Base-by-base conservation (phyloP, 2,329 filamentous ascomycete genomes). In the Pestalotiopsis sp. region DNA sequence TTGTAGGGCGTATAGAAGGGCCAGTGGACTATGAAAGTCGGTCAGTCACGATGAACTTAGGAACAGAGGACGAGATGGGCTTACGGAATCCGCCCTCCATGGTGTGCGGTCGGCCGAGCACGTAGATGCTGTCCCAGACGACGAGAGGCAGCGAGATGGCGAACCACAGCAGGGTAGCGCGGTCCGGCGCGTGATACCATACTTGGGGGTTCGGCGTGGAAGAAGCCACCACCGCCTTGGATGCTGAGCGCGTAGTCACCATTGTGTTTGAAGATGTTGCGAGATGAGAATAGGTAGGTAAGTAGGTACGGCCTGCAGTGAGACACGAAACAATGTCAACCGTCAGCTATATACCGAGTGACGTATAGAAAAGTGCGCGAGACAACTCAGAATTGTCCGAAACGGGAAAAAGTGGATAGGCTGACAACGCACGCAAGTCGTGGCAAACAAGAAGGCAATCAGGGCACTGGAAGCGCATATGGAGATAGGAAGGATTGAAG, bases 111-210 rank as follows among this genome's bases (percentile, higher is more conserved):
- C 94, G 92, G 66, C 92, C 82, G 60, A 97, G 83, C 52, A 97
- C 89, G 81, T 97, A 97, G 68, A 84, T 82, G 38, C 87, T 88
- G 81, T 97, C 94, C 94, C 94, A 97, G 64, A 88, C 75, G 62
- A 97, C 93, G 69, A 97, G 85, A 1, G 92, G 93, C 17, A 96
- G 81, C 22, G 92, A 94, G 69, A 95, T 71, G 68, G 85, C 79
- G 30, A 97, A 84, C 94, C 94, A 97, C 70, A 89, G 72, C 57
- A 93, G 85, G 24, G 83, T 86, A 1, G 77, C 66, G 1, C 73
- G 68, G 7, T 82, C 79, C 4, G 86, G 86, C 4, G 79, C 74
- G 78, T 89, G 86, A 38, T 76, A 70, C 81, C 81, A 87, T 59
- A 59, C 17, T 5, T 61, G 68, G 0, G 57, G 26, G 9, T 62